phyloP scores from a whole-genome alignment of 805 yeast species.

The Suhomyces pyralidae region DNA sequence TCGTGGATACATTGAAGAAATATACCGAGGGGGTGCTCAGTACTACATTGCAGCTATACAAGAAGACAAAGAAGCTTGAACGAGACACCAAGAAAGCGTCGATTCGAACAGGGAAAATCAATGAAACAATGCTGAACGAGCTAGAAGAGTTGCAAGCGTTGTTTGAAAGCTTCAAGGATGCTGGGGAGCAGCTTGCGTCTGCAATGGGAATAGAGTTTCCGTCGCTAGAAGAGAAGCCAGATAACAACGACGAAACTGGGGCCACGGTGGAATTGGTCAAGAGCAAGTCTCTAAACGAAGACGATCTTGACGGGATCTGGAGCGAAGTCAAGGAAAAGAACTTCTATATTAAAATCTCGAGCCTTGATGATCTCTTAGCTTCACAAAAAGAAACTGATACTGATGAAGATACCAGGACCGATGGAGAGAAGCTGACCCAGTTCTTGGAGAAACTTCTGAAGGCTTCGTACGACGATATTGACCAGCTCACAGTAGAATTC shows the following conservation, averaged over 20 bases:
- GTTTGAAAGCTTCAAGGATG: slow-evolving; percentile 43
- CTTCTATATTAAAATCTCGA: slow-evolving; percentile 61
- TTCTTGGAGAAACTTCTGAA: slow-evolving; percentile 44
- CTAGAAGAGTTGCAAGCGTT: slow-evolving; percentile 28
- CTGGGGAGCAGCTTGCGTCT: slow-evolving; percentile 44
- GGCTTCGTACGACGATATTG: slow-evolving; percentile 48
- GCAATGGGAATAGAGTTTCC: slow-evolving; percentile 27
- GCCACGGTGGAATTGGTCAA: slow-evolving; percentile 21
- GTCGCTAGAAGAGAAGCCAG: slow-evolving; percentile 4
- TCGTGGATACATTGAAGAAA: slow-evolving; percentile 38
- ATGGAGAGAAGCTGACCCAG: slow-evolving; percentile 39
- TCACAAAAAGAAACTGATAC: neutral
- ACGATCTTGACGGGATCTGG: slow-evolving; percentile 46
- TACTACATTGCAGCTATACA: slow-evolving; percentile 32
- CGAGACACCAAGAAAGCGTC: slow-evolving; percentile 51
- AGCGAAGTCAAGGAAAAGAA: slow-evolving; percentile 59
- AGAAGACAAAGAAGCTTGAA: slow-evolving; percentile 31
- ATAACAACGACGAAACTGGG: slow-evolving; percentile 20
- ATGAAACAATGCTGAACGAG: slow-evolving; percentile 42
- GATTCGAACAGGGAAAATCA: slow-evolving; percentile 62
- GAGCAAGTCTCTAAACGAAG: slow-evolving; percentile 20
- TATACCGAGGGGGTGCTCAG: slow-evolving; percentile 44
- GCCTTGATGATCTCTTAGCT: slow-evolving; percentile 27
- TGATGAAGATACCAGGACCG: slow-evolving; percentile 14
- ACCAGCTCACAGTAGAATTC: slow-evolving; percentile 45